Evolutionary conservation across 768 basidiomycete genomes (phyloP), one percentile per base, ranked within the genome.

Genomic region (Tephrocybe sp.): DNA sequence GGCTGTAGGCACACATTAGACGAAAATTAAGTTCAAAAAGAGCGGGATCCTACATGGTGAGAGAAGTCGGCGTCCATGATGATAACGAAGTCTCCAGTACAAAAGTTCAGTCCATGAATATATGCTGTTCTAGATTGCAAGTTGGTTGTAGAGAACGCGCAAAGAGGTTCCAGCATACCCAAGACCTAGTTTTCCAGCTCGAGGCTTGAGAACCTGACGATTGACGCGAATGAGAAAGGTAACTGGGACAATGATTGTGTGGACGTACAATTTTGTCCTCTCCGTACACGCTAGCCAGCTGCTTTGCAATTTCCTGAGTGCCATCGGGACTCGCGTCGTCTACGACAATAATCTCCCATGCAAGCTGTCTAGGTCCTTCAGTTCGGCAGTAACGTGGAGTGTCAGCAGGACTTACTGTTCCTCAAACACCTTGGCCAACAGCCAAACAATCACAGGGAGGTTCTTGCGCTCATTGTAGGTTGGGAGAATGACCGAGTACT

Each of bases 51-150:
- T 69, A 92, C 92, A 58, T 96, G 93, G 62, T 96, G 93, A 5
- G 92, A 94, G 68, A 96, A 94, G 70, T 96, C 93, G 43, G 93
- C 93, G 60, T 96, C 93, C 93, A 96, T 96, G 64, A 96, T 95
- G 62, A 95, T 90, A 18, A 94, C 91, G 70, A 94, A 96, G 68
- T 92, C 90, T 8, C 93, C 93, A 0, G 86, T 86, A 58, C 87
- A 88, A 67, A 89, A 95, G 58, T 91, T 86, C 40, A 96, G 74
- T 11, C 93, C 93, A 62, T 96, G 89, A 30, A 95, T 89, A 63
- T 96, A 96, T 27, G 93, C 93, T 18, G 93, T 94, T 71, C 30
- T 15, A 37, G 24, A 44, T 42, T 47, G 51, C 43, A 47, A 22
- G 32, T 46, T 13, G 18, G 40, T 51, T n/a, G 13, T 35, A 27